Conservation (phyloP, 768 basidiomycete species). For the Macrolepiota dolichaula region DNA sequence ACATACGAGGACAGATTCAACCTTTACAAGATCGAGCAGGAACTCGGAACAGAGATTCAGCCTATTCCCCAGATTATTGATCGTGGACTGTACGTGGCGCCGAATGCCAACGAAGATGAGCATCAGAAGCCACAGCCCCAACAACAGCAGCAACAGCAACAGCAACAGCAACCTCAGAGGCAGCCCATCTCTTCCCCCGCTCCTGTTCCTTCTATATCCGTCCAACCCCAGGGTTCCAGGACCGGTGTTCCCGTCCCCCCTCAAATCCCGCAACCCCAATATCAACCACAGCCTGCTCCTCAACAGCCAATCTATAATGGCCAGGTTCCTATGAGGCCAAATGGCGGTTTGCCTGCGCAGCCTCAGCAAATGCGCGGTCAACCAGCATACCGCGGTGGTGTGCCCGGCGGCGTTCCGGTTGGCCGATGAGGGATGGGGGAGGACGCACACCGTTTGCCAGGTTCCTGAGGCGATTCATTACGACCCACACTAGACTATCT, state of each 20-base stretch:
- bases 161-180: slow-evolving; percentile 22
- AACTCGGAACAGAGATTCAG: slow-evolving; percentile 96
- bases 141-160: slow-evolving; percentile 8
- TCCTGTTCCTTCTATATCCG: slow-evolving; percentile 10
- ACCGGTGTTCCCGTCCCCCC: background rate
- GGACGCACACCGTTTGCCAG: slow-evolving; percentile 6
- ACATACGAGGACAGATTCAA: slow-evolving; percentile 99
- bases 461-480: slow-evolving; percentile 1
- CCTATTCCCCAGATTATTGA: slow-evolving; percentile 93
- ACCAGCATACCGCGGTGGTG: slow-evolving; percentile 34
- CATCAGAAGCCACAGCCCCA: slow-evolving; percentile 30
- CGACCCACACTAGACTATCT: slow-evolving; percentile 2
- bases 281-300: slow-evolving; percentile 11
- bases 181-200: slow-evolving; percentile 19
- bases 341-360: slow-evolving; percentile 12
- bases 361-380: slow-evolving; percentile 25
- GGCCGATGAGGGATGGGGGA: slow-evolving; percentile 25
- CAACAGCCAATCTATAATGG: slow-evolving; percentile 11
- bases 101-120: slow-evolving; percentile 45
- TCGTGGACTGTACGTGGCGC: slow-evolving; percentile 89
- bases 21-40: slow-evolving; percentile 96
- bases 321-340: slow-evolving; percentile 19
- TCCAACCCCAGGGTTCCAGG: slow-evolving; percentile 11
- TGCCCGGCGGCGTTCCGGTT: slow-evolving; percentile 22
- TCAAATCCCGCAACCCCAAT: slow-evolving; percentile 12